Base-by-base conservation (phyloP, 441 rosid genomes). In the Omphalea diandra region DNA sequence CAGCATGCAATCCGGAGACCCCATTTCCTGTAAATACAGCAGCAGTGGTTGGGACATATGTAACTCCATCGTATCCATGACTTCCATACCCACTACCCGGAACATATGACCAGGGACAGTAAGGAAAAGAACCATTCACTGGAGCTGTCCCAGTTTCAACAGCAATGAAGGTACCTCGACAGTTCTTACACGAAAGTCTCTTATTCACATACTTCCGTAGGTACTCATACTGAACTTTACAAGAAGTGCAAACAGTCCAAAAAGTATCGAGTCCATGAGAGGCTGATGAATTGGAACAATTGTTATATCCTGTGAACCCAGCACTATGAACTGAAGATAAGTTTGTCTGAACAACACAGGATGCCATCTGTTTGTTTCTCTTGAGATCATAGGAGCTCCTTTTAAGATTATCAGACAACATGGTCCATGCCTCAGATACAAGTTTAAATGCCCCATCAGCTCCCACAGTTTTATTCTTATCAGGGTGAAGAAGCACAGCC, bases 181-280 rank as follows among this genome's bases (percentile, higher is more conserved):
- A 95, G 81, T 95, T 95, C 90, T 95, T 95, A 78, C 99, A 95
- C 4, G 99, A 95, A 77, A 95, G 97, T 79, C 87, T 87, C 87
- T 95, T 95, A 67, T 95, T 95, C 77, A 92, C 95, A 66, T 95
- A 95, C 91, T 95, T 95, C 65, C 99, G 83, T 20, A 95, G 85
- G 73, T 95, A 95, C 83, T 95, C 99, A 38, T 95, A 95, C 84
- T 95, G 99, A 79, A 95, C 96, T 80, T 90, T 92, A 86, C 99
- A 95, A 59, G 98, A 88, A 5, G 99, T 92, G 78, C 99, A 95
- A 47, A 95, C 97, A 50, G 99, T 95, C 99, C 99, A 95, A 83
- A 95, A 95, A 58, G 96, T 95, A 81, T 95, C 98, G 53, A 89
- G 88, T 44, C 93, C 78, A 60, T 86, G 90, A 49, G 95, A 52